Evolutionary conservation across 2,329 filamentous ascomycete species (phyloP).

Genomic region (Phaeosphaeria sp.): DNA sequence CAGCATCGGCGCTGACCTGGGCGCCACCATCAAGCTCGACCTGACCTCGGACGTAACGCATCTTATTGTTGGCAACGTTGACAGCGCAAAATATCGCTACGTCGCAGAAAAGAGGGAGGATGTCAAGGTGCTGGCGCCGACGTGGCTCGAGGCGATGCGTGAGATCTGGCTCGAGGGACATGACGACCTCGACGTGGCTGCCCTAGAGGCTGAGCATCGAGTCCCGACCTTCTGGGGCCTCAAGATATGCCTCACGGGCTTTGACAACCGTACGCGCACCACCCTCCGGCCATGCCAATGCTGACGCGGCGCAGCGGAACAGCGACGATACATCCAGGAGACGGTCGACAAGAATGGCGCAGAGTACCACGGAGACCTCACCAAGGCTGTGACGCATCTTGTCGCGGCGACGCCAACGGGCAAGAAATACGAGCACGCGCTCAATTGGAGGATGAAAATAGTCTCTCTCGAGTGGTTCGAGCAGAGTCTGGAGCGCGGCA

Average conservation of each 20-base stretch:
- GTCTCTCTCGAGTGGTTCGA: conserved; percentile 86
- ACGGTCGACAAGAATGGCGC: conserved; percentile 75
- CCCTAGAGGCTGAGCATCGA: conserved; percentile 71
- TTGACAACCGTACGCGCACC: conserved; percentile 65
- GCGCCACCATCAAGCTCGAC: conserved; percentile 86
- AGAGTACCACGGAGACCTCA: conserved; percentile 86
- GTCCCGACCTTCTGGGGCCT: conserved; percentile 69
- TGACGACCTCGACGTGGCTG: conserved; percentile 74
- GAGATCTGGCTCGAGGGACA: conserved; percentile 81
- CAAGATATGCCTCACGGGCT: conserved; percentile 73
- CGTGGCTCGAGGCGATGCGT: conserved; percentile 83
- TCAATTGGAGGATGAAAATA: conserved; percentile 78
- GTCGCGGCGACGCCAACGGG: conserved; percentile 81
- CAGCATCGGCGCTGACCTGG: conserved; percentile 76
- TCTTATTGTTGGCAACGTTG: conserved; percentile 85
- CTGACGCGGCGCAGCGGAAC: conserved; percentile 58
- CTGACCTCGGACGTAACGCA: conserved; percentile 96
- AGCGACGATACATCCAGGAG: conserved; percentile 74
- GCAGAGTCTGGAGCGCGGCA: conserved; percentile 82
- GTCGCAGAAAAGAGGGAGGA: conserved; percentile 89
- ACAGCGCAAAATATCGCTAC: conserved; percentile 94
- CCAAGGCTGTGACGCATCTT: conserved; percentile 84
- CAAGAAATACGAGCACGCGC: conserved; percentile 90
- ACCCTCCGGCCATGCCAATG: conserved; percentile 2
- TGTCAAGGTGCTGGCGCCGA: conserved; percentile 79